These are phyloP conservation scores for Priceomyces fermenticarens DNA, from an alignment of 805 yeast genomes.

Conservation along the genomic window DNA sequence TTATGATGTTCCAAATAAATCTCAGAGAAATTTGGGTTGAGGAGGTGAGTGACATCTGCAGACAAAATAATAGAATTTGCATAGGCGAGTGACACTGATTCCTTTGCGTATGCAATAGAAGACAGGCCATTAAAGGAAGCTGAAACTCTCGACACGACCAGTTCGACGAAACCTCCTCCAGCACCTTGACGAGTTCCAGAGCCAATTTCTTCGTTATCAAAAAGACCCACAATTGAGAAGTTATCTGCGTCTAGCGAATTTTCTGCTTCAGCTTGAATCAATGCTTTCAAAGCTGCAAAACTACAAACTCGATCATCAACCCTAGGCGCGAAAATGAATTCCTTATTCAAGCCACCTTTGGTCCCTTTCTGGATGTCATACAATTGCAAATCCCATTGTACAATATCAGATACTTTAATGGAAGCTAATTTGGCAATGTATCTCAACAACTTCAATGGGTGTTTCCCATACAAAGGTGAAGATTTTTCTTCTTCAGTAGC, in stretches of 20 bases:
- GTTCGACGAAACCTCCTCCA: conserved; percentile 69
- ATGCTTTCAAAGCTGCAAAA: conserved; percentile 32
- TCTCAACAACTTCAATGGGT: conserved; percentile 30
- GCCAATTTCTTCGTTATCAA: conserved; percentile 84
- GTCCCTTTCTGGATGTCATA: conserved; percentile 33
- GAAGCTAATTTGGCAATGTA: conserved; percentile 25
- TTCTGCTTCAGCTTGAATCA: conserved; percentile 29
- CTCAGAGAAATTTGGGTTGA: conserved; percentile 71
- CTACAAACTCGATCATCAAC: conserved; percentile 43
- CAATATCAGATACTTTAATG: conserved; percentile 18
- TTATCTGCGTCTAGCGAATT: conserved; percentile 23
- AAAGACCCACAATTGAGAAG: conserved; percentile 61
- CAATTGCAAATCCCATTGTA: conserved; percentile 34
- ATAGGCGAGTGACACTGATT: conserved; percentile 36
- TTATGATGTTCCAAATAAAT: conserved; percentile 75
- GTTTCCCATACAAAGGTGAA: conserved; percentile 26
- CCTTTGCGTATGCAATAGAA: conserved; percentile 20
- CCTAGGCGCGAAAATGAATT: conserved; percentile 38
- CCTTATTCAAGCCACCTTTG: conserved; percentile 35
- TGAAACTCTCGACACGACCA: conserved; percentile 56
- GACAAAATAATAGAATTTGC: conserved; percentile 80
- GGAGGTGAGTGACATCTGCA: conserved; percentile 81
- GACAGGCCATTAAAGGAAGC: conserved; percentile 16
- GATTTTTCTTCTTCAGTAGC: conserved; percentile 27
- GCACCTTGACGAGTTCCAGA: conserved; percentile 80